Evolutionary conservation across 2,329 filamentous ascomycete species (phyloP).

Genomic region (Rhynchosporium agropyri): DNA sequence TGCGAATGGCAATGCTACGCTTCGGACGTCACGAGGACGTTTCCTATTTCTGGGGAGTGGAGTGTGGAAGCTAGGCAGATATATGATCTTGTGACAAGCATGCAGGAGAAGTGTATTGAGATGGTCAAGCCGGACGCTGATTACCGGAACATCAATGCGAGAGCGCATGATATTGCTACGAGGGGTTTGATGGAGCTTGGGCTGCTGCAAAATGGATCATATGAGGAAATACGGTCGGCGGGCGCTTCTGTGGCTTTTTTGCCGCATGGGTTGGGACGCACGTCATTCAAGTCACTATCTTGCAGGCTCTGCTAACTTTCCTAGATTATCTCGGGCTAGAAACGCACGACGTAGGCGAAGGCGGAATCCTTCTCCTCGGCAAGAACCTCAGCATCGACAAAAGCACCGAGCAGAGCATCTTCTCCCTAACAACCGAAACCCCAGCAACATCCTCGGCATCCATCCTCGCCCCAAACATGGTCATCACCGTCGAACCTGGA

Average conservation of each 20-base stretch:
- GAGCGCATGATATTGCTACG: slow-evolving; percentile 73
- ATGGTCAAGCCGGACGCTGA: slow-evolving; percentile 68
- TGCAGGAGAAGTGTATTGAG: slow-evolving; percentile 77
- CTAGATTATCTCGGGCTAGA: slow-evolving; percentile 64
- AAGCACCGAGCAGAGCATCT: slow-evolving; percentile 25
- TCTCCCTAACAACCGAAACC: slow-evolving; percentile 24
- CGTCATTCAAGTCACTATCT: slow-evolving; percentile 9
- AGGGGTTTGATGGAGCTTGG: slow-evolving; percentile 71
- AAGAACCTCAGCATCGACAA: slow-evolving; percentile 14
- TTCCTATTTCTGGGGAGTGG: slow-evolving; percentile 75
- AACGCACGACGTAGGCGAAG: slow-evolving; percentile 59
- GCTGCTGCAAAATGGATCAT: slow-evolving; percentile 66
- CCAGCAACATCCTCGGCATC: slow-evolving; percentile 33
- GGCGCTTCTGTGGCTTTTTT: slow-evolving; percentile 65
- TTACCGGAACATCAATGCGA: slow-evolving; percentile 72
- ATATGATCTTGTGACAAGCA: slow-evolving; percentile 75
- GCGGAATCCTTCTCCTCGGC: slow-evolving; percentile 44
- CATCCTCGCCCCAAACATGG: slow-evolving; percentile 61
- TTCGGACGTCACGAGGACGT: slow-evolving; percentile 85
- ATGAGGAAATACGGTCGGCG: slow-evolving; percentile 54
- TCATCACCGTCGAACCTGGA: slow-evolving; percentile 81
- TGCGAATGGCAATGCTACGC: slow-evolving; percentile 86
- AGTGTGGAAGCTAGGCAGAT: slow-evolving; percentile 69
- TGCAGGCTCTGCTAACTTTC: slow-evolving; percentile 6
- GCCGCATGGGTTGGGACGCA: slow-evolving; percentile 55